Evolutionary conservation across 1,284 basidiomycete species (phyloP).

Genomic region (Moesziomyces sp.): DNA sequence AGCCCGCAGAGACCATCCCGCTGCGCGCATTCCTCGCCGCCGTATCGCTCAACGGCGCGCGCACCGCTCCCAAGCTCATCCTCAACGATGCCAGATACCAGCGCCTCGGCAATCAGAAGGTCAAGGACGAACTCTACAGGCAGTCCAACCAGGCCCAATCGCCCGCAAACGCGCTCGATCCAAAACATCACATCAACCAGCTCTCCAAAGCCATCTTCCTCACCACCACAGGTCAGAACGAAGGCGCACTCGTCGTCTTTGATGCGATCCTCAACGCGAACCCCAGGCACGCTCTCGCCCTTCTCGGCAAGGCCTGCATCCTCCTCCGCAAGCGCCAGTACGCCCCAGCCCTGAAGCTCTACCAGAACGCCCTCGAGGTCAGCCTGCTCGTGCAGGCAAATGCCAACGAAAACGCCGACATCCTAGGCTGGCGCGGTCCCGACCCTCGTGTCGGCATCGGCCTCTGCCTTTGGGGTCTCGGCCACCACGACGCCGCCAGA

Average conservation of each 20-base stretch:
- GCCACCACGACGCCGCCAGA: constrained; percentile 56
- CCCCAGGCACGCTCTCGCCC: constrained; percentile 54
- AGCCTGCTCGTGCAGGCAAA: constrained; percentile 46
- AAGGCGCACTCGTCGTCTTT: constrained; percentile 43
- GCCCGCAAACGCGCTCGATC: constrained; percentile 43
- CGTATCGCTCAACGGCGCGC: constrained; percentile 49
- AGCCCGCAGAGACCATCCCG: constrained; percentile 49
- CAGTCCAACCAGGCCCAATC: constrained; percentile 29
- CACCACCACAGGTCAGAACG: constrained; percentile 52
- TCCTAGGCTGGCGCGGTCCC: constrained; percentile 54
- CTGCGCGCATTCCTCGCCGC: constrained; percentile 55
- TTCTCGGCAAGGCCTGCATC: constrained; percentile 63
- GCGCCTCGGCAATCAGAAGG: constrained; percentile 33
- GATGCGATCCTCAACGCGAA: constrained; percentile 52
- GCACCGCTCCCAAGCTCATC: constrained; percentile 57
- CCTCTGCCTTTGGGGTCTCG: constrained; percentile 63
- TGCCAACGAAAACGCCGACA: constrained; percentile 42
- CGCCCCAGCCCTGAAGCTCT: constrained; percentile 55
- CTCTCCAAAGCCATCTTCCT: constrained; percentile 49
- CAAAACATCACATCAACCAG: constrained; percentile 49
- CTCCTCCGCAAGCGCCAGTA: constrained; percentile 59
- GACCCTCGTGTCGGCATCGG: constrained; percentile 66
- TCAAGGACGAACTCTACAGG: constrained; percentile 51
- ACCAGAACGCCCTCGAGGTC: constrained; percentile 61
- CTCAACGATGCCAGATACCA: constrained; percentile 60